These are phyloP conservation scores for Cladosporium sp. DNA, from an alignment of 2,329 filamentous ascomycete species.

Conservation along the genomic window DNA sequence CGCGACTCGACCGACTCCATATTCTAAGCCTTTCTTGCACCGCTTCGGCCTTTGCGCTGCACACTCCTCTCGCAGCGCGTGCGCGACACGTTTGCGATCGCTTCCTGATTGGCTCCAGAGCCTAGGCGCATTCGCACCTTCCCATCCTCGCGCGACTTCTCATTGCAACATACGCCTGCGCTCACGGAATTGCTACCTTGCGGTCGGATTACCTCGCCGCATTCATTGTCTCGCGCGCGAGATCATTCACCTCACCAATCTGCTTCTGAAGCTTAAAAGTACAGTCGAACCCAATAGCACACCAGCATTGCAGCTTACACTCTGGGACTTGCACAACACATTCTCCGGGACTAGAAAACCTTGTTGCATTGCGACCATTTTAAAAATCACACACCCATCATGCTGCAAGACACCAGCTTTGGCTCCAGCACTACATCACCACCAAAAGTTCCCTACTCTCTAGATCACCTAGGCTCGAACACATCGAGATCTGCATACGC, in stretches of 20 bases:
- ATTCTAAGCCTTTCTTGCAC: neutral
- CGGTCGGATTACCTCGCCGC: neutral
- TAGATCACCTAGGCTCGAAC: neutral
- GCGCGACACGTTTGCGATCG: slow-evolving; percentile 18
- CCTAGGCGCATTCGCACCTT: slow-evolving; percentile 11
- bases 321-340: neutral
- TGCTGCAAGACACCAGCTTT: slow-evolving; percentile 16
- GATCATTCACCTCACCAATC: neutral
- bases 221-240: neutral
- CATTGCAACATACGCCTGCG: neutral
- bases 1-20: neutral
- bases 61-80: slow-evolving; percentile 4
- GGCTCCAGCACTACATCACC: slow-evolving; percentile 9
- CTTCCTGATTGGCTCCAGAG: slow-evolving; percentile 11
- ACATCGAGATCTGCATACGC: neutral
- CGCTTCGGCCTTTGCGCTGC: neutral
- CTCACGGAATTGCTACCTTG: neutral
- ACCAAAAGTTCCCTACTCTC: slow-evolving; percentile 1
- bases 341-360: neutral
- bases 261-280: neutral
- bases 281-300: neutral
- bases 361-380: neutral
- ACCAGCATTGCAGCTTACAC: neutral
- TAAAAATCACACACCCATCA: neutral
- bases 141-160: slow-evolving; percentile 1